Conservation (phyloP, 129 eudicot species). For the Pittosporum tobira region DNA sequence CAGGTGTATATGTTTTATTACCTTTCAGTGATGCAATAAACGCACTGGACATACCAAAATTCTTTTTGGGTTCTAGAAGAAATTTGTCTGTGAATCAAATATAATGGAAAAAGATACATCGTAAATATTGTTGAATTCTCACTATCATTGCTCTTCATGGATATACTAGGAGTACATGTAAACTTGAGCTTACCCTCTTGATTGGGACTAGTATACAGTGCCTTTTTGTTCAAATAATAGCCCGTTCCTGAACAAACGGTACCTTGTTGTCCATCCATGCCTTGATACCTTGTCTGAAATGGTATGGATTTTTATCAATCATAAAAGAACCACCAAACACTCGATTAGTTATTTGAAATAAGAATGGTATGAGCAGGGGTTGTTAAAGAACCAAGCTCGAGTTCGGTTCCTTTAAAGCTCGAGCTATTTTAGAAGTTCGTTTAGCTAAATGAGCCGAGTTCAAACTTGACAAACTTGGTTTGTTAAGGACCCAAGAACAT, state of each 20-base stretch:
- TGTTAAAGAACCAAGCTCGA: too few relatives aligned
- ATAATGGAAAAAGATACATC: neutral
- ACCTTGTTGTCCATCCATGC: constrained; percentile 84
- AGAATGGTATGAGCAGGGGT: too few relatives aligned
- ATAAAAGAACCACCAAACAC: too few relatives aligned
- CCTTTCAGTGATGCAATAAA: constrained; percentile 39
- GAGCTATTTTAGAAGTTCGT: too few relatives aligned
- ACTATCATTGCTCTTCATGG: neutral
- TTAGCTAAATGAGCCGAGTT: neutral
- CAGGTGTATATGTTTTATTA: neutral
- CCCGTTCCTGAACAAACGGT: constrained; percentile 69
- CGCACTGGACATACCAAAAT: constrained; percentile 49
- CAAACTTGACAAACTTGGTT: neutral
- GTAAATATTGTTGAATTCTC: neutral
- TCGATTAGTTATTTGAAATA: too few relatives aligned
- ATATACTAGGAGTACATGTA: neutral
- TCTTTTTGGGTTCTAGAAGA: constrained; percentile 26
- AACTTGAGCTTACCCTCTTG: constrained; percentile 64
- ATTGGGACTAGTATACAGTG: constrained; percentile 41
- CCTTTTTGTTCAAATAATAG: constrained; percentile 64
- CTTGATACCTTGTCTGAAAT: constrained; percentile 61
- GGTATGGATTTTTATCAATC: neutral
- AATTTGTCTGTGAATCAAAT: constrained; percentile 34
- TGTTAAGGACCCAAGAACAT: neutral
- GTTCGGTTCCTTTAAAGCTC: too few relatives aligned